Percentiles rank a stretch among this genome's conserved stretches.
Evolutionary conservation across 345 rosid species (phyloP).

Genomic region (Sisymbrium altissimum): DNA sequence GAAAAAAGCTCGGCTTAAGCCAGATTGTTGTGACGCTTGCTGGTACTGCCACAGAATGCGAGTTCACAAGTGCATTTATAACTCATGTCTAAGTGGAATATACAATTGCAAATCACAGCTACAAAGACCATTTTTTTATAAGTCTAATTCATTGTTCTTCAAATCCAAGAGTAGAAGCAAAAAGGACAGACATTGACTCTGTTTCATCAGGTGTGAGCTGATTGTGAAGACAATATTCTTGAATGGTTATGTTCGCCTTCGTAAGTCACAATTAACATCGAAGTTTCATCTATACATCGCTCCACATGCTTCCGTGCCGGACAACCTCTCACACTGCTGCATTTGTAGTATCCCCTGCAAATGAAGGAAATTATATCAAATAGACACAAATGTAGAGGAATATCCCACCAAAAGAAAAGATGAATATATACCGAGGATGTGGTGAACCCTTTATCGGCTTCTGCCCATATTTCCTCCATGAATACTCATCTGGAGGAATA

Average conservation of each 20-base stretch:
- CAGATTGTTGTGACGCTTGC: constrained; percentile 8
- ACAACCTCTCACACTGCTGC: constrained; percentile 78
- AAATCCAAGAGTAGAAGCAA: constrained; percentile 1
- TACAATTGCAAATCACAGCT: constrained; percentile 31
- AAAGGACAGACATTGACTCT: background rate
- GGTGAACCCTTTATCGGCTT: constrained; percentile 86
- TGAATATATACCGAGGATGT: constrained; percentile 58
- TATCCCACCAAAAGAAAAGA: background rate
- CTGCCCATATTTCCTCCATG: constrained; percentile 89
- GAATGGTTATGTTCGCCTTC: constrained; percentile 83
- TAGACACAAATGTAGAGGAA: background rate
- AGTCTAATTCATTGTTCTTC: constrained; percentile 9
- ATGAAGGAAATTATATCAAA: background rate
- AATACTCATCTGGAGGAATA: constrained; percentile 80
- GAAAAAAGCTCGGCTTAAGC: background rate
- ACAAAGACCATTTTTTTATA: background rate
- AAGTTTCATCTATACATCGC: constrained; percentile 68
- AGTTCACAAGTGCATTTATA: constrained; percentile 13
- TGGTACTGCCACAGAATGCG: background rate
- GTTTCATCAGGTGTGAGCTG: constrained; percentile 49
- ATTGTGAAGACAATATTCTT: constrained; percentile 46
- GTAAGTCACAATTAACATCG: constrained; percentile 74
- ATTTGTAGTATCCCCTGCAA: constrained; percentile 80
- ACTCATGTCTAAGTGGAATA: constrained; percentile 23
- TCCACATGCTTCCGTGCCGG: constrained; percentile 90